phyloP scores from a whole-genome alignment of 495 filamentous ascomycete species.

The Neurospora intermedia region DNA sequence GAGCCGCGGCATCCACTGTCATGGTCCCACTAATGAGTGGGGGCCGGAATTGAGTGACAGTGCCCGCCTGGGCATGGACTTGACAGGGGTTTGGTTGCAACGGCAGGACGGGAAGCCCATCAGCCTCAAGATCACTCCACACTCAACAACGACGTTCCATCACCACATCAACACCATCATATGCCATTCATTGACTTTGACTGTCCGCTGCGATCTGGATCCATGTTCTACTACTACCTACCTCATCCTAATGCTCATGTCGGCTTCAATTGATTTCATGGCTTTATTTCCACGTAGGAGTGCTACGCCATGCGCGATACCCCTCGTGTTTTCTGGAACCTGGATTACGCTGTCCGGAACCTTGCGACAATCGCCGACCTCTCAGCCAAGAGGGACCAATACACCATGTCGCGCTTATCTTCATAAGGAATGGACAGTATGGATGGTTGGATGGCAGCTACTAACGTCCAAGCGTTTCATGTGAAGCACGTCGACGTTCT shows the following conservation, averaged over 20 bases:
- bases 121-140: neutral
- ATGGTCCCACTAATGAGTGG: neutral
- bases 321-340: neutral
- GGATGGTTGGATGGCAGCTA: neutral
- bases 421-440: neutral
- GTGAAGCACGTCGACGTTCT: neutral
- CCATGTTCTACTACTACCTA: neutral
- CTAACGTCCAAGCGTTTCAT: neutral
- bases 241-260: neutral
- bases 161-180: neutral
- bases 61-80: too few relatives aligned
- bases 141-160: neutral
- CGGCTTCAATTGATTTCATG: neutral
- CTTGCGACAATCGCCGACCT: neutral
- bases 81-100: neutral
- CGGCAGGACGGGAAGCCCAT: neutral
- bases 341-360: neutral
- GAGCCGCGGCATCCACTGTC: neutral
- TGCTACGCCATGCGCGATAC: neutral
- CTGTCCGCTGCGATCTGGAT: neutral
- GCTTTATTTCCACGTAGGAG: neutral
- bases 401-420: neutral
- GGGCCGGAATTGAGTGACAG: neutral
- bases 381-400: neutral
- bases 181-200: neutral